Conservation (phyloP, 805 yeast genomes). For the Teunomyces gatunensis region DNA sequence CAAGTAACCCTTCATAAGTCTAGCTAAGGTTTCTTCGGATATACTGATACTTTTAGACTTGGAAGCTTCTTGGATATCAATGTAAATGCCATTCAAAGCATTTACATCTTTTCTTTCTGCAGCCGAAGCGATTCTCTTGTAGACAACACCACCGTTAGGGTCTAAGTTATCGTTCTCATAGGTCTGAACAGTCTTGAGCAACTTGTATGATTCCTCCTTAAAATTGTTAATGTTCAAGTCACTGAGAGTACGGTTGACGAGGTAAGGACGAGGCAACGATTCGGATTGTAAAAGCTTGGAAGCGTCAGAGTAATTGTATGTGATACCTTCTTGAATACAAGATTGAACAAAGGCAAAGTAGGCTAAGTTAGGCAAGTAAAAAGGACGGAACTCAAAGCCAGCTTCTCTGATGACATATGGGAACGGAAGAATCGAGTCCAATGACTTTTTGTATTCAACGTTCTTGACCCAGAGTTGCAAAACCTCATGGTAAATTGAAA, state of each 20-base stretch:
- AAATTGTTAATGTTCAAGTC: conserved; percentile 12
- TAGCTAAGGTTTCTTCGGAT: conserved; percentile 38
- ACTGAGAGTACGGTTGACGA: conserved; percentile 16
- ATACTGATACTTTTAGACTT: conserved; percentile 29
- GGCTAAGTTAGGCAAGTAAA: conserved; percentile 23
- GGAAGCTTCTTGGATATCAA: conserved; percentile 24
- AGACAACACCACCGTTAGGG: conserved; percentile 31
- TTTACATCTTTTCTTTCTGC: conserved; percentile 16
- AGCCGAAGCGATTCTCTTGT: conserved; percentile 20
- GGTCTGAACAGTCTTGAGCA: conserved; percentile 5
- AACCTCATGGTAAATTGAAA: conserved; percentile 19
- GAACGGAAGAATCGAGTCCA: conserved; percentile 2
- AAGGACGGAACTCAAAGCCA: conserved; percentile 12
- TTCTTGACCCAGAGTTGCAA: conserved; percentile 34
- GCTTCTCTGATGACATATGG: conserved; percentile 7
- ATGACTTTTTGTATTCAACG: conserved; percentile 23
- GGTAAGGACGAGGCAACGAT: conserved; percentile 18
- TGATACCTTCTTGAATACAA: conserved; percentile 21
- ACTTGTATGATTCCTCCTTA: conserved; percentile 4
- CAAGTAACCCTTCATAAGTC: conserved; percentile 47
- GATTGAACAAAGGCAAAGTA: conserved; percentile 35
- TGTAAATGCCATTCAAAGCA: conserved; percentile 19
- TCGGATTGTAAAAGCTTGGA: conserved; percentile 26
- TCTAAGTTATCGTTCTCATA: conserved; percentile 23
- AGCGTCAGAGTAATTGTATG: conserved; percentile 23